phyloP scores from a whole-genome alignment of 1,284 basidiomycete genomes.

The Vanrija pseudolonga region DNA sequence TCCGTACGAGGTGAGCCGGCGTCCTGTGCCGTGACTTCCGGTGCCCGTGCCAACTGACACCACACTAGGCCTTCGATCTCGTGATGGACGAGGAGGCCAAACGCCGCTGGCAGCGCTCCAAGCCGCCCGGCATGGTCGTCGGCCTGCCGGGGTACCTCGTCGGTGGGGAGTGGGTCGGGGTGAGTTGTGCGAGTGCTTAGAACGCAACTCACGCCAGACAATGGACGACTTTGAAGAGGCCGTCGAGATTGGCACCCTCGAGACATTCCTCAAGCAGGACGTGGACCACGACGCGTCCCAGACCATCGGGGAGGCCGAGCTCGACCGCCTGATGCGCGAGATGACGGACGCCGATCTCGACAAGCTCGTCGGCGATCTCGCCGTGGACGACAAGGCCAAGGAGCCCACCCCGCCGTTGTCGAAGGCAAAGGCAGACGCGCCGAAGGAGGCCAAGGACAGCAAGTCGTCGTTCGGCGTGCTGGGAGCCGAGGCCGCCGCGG shows the following conservation, averaged over 20 bases:
- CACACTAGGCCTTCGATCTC: conserved; percentile 29
- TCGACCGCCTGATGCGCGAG: conserved; percentile 43
- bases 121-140: conserved; percentile 37
- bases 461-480: too few species aligned
- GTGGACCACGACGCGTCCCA: conserved; percentile 25
- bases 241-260: conserved; percentile 38
- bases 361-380: conserved; percentile 37
- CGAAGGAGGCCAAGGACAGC: background rate
- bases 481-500: too few species aligned
- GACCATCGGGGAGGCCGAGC: conserved; percentile 40
- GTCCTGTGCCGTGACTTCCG: background rate
- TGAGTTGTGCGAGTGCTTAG: conserved; percentile 21
- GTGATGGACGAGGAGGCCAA: conserved; percentile 46
- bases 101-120: conserved; percentile 44
- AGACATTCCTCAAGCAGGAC: conserved; percentile 42
- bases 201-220: conserved; percentile 30
- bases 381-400: conserved; percentile 10
- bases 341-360: conserved; percentile 43
- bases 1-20: conserved; percentile 38
- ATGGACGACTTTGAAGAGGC: conserved; percentile 49
- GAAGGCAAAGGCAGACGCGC: background rate
- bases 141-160: conserved; percentile 47
- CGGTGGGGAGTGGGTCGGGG: conserved; percentile 46
- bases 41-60: background rate
- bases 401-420: background rate